Evolutionary conservation across 257 asterid genomes (phyloP), one percentile per base, ranked within the genome.

Genomic region (Solanum pinnatisectum): DNA sequence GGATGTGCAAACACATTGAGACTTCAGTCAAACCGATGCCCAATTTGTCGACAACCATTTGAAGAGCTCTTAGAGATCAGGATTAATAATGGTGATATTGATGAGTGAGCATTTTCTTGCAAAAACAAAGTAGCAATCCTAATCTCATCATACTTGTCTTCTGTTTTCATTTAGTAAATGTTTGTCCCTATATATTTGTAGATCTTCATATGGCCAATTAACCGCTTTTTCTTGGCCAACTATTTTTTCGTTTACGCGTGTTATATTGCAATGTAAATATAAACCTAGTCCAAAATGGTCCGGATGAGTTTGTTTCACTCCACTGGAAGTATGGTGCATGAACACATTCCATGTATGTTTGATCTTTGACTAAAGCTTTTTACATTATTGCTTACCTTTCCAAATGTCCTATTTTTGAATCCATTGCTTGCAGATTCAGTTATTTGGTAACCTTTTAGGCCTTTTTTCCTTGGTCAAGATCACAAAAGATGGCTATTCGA

Each of bases 21-120:
- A 70, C 94, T 91, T 67, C 96, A 93, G 91, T 92, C 98, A n/a
- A 93, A 93, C 89, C 93, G 90, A 89, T 94, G 96, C 88, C 98
- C 96, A 42, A 91, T 94, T 77, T 94, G 98, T 91, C 93, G 95
- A 16, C 95, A 94, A 90, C 88, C 83, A 10, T 91, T 94, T 56
- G 96, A 93, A 84, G 87, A 92, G 16, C 92, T 93, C 88, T 90
- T 93, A 81, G 95, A 93, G 90, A 94, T 94, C 90, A 91, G 83
- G 91, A 86, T 92, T 11, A 92, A 91, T 49, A 86, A 91, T 46
- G 71, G 89, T 44, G 89, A 90, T 83, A 85, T 23, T 4, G 67
- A 79, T 67, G 87, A 67, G 68, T 74, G 86, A 77, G 46, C 72
- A 15, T 87, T 59, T 35, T 23, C 40, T 16, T 37, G 60, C 87